Evolutionary conservation across 805 yeast species (phyloP), one percentile per base, ranked within the genome.

Genomic region (Grigorovia humatica): DNA sequence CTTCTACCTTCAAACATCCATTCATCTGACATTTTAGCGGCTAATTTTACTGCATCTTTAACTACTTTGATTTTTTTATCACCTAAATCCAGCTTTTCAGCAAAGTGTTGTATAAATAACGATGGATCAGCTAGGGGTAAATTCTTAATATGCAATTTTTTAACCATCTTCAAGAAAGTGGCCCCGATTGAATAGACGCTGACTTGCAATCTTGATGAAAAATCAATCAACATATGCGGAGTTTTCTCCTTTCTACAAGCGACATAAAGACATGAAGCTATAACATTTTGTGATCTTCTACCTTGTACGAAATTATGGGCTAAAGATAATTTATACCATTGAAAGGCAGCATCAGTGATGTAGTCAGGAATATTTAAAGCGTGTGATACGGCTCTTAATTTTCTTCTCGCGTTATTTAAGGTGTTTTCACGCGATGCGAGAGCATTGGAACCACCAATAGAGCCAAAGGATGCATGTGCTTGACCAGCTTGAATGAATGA

Each of bases 1-100:
- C 98, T 76, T 64, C 99, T 78, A 27, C 99, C 99, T 69, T 88
- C 95, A 65, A 83, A 87, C 58, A 93, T 85, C 97, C 98, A 93
- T 63, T 93, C 98, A 44, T 81, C 79, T 13, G 90, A 76, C 99
- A 93, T 93, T 58, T 96, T 75, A 63, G 81, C 87, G 0, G 96
- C 96, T 20, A 93, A 70, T 59, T 82, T 80, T 7, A 83, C 82
- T 0, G 99, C 98, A 67, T 93, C 99, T 54, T 78, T 79, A 46
- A 87, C 83, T 13, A 93, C 96, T 59, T 83, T 83, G 42, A 82
- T 74, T 54, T 77, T 80, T 55, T 79, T 80, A 30, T 77, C 79
- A n/a, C 89, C 91, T 61, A 93, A 84, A 55, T 85, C 86, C 47
- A 93, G 74, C 59, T 82, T 81, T 54, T 89, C 93, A 0, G 95